Conservation (phyloP, 139 green algal species). For the Yamagishiella unicocca region DNA sequence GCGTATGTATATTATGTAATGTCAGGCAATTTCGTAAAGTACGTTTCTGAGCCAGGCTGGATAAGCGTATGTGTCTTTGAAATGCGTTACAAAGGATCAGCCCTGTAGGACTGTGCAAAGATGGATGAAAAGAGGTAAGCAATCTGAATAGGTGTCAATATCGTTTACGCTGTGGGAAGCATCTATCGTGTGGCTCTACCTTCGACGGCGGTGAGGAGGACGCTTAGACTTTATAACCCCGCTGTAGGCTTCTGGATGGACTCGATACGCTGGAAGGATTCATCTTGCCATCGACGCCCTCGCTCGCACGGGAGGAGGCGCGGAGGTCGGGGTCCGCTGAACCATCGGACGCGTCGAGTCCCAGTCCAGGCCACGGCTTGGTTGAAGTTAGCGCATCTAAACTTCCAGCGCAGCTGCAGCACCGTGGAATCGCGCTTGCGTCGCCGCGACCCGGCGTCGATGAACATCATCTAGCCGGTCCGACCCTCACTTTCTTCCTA, state of each 20-base stretch:
- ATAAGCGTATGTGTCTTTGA: too few relatives aligned
- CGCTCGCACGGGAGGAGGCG: not conserved
- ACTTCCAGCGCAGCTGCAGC: too few relatives aligned
- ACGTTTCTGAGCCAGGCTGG: too few relatives aligned
- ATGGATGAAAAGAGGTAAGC: slow-evolving; percentile 11
- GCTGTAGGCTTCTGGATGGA: slow-evolving; percentile 11
- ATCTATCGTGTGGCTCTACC: not conserved
- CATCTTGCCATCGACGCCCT: not conserved
- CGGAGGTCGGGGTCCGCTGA: not conserved
- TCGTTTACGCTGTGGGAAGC: too few relatives aligned
- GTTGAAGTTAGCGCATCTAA: too few relatives aligned
- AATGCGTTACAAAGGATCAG: not conserved
- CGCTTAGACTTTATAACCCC: not conserved
- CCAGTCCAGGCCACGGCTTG: not conserved
- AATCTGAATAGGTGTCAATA: too few relatives aligned
- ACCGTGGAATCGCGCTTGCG: too few relatives aligned
- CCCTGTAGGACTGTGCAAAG: not conserved
- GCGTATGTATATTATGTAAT: too few relatives aligned
- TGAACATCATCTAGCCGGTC: too few relatives aligned
- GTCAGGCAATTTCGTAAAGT: too few relatives aligned
- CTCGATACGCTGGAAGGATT: not conserved
- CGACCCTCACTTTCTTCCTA: slow-evolving; percentile 19
- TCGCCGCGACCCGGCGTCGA: too few relatives aligned
- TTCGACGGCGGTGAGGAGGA: too few relatives aligned
- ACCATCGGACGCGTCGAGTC: not conserved